Conservation (phyloP, 1,284 basidiomycete genomes). For the Hymenochaete sp. region DNA sequence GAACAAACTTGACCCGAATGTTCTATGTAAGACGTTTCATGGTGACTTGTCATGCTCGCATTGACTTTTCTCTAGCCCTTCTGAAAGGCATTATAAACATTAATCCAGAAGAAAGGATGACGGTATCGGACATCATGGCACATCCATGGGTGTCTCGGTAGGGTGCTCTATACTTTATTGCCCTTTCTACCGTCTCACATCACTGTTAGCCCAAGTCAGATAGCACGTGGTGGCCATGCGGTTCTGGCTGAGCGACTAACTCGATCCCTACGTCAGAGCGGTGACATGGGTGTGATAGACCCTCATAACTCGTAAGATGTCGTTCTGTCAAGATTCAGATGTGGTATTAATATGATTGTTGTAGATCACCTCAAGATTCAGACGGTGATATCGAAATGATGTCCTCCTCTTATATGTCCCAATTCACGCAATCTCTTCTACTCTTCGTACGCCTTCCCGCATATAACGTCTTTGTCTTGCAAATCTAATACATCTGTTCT, state of each 20-base stretch:
- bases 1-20: slow-evolving; percentile 57
- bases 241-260: slow-evolving; percentile 63
- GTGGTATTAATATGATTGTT: not conserved
- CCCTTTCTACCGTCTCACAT: not conserved
- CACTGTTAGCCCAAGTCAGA: slow-evolving; percentile 54
- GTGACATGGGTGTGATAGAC: slow-evolving; percentile 66
- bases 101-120: slow-evolving; percentile 64
- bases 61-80: slow-evolving; percentile 43
- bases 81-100: slow-evolving; percentile 68
- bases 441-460: slow-evolving; percentile 38
- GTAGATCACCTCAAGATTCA: slow-evolving; percentile 27
- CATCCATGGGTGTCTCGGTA: slow-evolving; percentile 81
- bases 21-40: slow-evolving; percentile 42
- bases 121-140: slow-evolving; percentile 55
- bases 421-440: slow-evolving; percentile 54
- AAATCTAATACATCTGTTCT: not conserved
- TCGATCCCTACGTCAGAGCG: slow-evolving; percentile 51
- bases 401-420: slow-evolving; percentile 35
- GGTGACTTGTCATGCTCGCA: not conserved
- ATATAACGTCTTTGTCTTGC: slow-evolving; percentile 2
- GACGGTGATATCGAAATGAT: slow-evolving; percentile 55
- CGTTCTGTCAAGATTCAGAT: slow-evolving; percentile 14
- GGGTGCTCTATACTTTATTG: slow-evolving; percentile 18
- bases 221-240: slow-evolving; percentile 44
- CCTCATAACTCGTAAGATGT: slow-evolving; percentile 19